Base-by-base conservation (phyloP, 2,329 filamentous ascomycete genomes). In the Penicillium aurantiogriseum region DNA sequence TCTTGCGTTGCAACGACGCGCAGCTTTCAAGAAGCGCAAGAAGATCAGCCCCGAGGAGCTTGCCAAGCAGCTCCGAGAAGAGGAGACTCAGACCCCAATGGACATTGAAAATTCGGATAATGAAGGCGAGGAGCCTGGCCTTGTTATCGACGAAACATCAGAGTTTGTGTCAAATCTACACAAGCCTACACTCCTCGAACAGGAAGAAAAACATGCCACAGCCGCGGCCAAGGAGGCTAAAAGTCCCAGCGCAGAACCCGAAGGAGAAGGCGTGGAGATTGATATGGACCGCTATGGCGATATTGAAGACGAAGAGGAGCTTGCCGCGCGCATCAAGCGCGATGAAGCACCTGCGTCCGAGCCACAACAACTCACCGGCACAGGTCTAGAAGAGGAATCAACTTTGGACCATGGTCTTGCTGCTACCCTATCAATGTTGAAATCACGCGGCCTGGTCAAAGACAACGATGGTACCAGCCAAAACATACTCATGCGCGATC, bases 101-200 rank as follows among this genome's bases (percentile, higher is more conserved):
- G 87, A 86, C 21, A 83, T 87, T 31, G 85, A 88, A 49, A 82
- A 84, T 4, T 17, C 50, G 2, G 50, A 52, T 8, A 78, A 79
- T 21, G 69, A 76, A 10, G 80, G 81, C 42, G 80, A 83, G 50
- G 78, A 78, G 35, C 80, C 79, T 2, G 93, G 92, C 1, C 80
- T 99, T 2, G 84, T 97, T n/a, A 92, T 99, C 56, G 93, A 97
- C 59, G 94, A 97, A 71, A 96, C 93, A 0, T 92, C 92, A 0
- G 92, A 96, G 67, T 99, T 99, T 67, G 89, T 99, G 31, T 89
- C 92, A 27, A 91, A 91, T 54, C 77, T 99, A 54, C 89, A 88
- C 69, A 89, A 88, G 57, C 85, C 88, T 15, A 83, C 77, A 2
- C 74, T 81, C 11, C 77, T 82, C 70, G 77, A 89, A 74, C 76